A percentile compares a stretch with the other conserved stretches of the same genome.
Conservation (phyloP, 352 stramenopile species). For the Phytophthora pluvialis region DNA sequence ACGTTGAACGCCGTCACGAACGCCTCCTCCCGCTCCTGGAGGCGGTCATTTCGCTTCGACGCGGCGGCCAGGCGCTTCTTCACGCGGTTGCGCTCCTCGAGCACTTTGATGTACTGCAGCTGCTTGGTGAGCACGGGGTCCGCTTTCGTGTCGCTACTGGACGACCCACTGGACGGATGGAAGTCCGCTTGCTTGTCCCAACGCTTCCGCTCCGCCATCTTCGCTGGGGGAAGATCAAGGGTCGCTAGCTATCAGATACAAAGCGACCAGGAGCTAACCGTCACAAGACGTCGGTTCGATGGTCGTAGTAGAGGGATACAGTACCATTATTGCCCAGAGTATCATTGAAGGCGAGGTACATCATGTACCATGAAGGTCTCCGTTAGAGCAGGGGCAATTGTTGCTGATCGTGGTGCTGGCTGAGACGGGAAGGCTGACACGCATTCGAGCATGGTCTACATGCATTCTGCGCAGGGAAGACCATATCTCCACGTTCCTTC, state of each 20-base stretch:
- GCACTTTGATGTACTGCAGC: slow-evolving; percentile 83
- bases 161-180: background rate
- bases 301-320: no score
- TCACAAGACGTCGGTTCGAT: background rate
- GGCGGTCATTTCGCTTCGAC: slow-evolving; percentile 59
- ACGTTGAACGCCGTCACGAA: slow-evolving; percentile 88
- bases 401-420: slow-evolving; percentile 15
- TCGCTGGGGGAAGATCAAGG: background rate
- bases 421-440: slow-evolving; percentile 3
- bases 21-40: slow-evolving; percentile 71
- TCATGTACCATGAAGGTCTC: no score
- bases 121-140: slow-evolving; percentile 80
- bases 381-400: no score
- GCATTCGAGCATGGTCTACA: slow-evolving; percentile 26
- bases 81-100: slow-evolving; percentile 84
- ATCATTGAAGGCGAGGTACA: background rate
- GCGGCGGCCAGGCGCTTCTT: slow-evolving; percentile 77
- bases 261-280: background rate
- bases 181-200: slow-evolving; percentile 55
- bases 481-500: no score
- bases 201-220: slow-evolving; percentile 54
- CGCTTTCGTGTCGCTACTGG: slow-evolving; percentile 14
- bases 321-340: no score
- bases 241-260: slow-evolving; percentile 1
- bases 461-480: slow-evolving; percentile 17